Percentiles rank a stretch among this genome's conserved stretches.
Evolutionary conservation across 2,329 filamentous ascomycete species (phyloP).

Genomic region (Zalaria sp.): DNA sequence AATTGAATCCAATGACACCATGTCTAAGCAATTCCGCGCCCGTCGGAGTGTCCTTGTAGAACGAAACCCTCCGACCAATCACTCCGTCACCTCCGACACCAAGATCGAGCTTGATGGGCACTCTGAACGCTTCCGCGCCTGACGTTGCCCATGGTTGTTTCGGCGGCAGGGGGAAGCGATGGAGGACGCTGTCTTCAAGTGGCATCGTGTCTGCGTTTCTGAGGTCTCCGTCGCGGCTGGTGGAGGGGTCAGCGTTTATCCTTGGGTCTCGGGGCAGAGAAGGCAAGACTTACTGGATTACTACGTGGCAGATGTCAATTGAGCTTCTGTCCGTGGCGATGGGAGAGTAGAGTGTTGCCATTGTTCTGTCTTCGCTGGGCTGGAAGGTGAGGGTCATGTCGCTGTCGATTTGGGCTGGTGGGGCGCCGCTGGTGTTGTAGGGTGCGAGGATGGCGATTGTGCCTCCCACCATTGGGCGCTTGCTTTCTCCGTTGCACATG

Average conservation of each 20-base stretch:
- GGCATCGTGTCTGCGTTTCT: not conserved
- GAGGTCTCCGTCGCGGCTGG: constrained; percentile 13
- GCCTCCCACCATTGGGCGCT: constrained; percentile 10
- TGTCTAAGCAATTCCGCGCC: constrained; percentile 6
- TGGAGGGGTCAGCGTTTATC: not conserved
- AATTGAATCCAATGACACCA: constrained; percentile 16
- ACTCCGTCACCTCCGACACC: constrained; percentile 14
- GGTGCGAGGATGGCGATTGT: constrained; percentile 14
- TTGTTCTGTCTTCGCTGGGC: constrained; percentile 6
- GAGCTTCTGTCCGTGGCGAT: not conserved
- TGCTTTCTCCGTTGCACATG: constrained; percentile 13
- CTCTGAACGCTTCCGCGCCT: constrained; percentile 6
- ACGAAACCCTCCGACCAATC: constrained; percentile 12
- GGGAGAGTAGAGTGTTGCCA: constrained; percentile 11
- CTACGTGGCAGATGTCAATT: constrained; percentile 4
- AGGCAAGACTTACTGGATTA: constrained; percentile 10
- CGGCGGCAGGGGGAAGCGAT: constrained; percentile 8
- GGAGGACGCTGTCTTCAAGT: constrained; percentile 5
- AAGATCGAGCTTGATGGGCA: constrained; percentile 11
- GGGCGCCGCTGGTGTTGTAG: constrained; percentile 1
- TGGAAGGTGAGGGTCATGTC: constrained; percentile 11
- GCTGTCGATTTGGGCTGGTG: not conserved
- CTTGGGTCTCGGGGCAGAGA: not conserved
- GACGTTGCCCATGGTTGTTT: not conserved
- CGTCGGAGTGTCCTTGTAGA: constrained; percentile 9